Evolutionary conservation across 163 green algal species (phyloP), one percentile per base, ranked within the genome.

Genomic region (Coccomyxa subellipsoidea): DNA sequence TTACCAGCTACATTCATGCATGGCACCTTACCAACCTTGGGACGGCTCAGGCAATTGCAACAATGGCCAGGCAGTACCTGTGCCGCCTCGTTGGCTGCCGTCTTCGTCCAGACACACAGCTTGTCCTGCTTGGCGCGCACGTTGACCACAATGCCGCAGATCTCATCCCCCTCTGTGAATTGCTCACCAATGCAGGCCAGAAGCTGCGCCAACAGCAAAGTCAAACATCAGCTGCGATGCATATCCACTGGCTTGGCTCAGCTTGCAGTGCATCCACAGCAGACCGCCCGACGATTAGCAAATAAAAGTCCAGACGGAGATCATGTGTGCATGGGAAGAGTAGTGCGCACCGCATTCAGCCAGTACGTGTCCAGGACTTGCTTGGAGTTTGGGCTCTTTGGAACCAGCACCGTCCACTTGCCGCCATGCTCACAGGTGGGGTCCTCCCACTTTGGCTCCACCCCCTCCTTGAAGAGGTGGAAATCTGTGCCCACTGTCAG

Each of bases 361-460:
- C 96, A 99, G 84, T 92, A 95, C 7, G 91, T 92, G 84, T 99
- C 95, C 54, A 99, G 88, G 80, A 90, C 82, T 76, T 90, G 80
- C 79, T 94, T 93, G 54, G 80, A 38, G 40, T 93, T 93, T 34
- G 84, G 70, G 53, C 84, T 88, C 83, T 92, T 91, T 21, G 92
- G 90, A 18, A 97, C 86, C 8, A 91, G 90, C 66, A 92, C 91
- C n/a, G 93, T 98, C 97, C 97, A 99, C 84, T 94, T 96, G 47
- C 97, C 97, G 70, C 97, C 97, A 77, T 93, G 87, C 69, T 90
- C 88, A 88, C 95, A 98, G 82, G 88, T 92, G 0, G 93, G 90
- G 87, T 99, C 97, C 92, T 99, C 97, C 97, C 97, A 99, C 91
- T 99, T 98, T 54, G 97, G 97, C 88, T 99, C 92, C 79, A 99